These are phyloP conservation scores for Agrocybe pediades DNA, from an alignment of 768 basidiomycete genomes.

Conservation along the genomic window DNA sequence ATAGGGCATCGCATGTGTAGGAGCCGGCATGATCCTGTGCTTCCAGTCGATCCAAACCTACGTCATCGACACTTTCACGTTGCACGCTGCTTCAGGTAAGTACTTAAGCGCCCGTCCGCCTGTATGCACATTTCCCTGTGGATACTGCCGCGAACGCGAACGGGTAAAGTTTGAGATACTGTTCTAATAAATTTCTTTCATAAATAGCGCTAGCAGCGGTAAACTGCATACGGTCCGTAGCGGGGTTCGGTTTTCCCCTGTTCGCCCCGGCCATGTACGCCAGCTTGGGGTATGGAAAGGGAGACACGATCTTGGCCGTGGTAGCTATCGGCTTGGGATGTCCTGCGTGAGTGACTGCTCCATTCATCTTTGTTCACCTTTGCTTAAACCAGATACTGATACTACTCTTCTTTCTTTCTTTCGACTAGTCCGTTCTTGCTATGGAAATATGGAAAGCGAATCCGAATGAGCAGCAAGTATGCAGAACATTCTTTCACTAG, in stretches of 20 bases:
- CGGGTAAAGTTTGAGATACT: too few relatives aligned
- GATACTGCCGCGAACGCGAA: too few relatives aligned
- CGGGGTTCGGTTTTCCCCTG: constrained; percentile 78
- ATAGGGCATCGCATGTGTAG: constrained; percentile 60
- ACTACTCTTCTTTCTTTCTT: background rate
- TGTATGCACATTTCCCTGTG: too few relatives aligned
- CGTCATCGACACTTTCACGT: constrained; percentile 64
- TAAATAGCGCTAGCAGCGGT: constrained; percentile 62
- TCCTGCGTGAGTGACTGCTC: constrained; percentile 45
- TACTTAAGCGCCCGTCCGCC: too few relatives aligned
- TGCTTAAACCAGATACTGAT: background rate
- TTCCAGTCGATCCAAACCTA: constrained; percentile 71
- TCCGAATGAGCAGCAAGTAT: constrained; percentile 46
- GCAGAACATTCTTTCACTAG: too few relatives aligned
- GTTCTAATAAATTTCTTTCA: constrained; percentile 4
- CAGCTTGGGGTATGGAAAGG: constrained; percentile 69
- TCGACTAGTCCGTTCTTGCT: constrained; percentile 34
- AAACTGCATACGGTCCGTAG: constrained; percentile 60
- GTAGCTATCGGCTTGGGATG: constrained; percentile 61
- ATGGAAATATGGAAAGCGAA: constrained; percentile 37
- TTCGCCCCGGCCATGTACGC: constrained; percentile 73
- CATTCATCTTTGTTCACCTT: background rate
- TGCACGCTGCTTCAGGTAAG: constrained; percentile 69
- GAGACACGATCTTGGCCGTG: constrained; percentile 63
- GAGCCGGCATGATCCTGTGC: constrained; percentile 56